A percentile compares a stretch with the other conserved stretches of the same genome.
Evolutionary conservation across 345 rosid species (phyloP).

Genomic region (Citrus unshiu): DNA sequence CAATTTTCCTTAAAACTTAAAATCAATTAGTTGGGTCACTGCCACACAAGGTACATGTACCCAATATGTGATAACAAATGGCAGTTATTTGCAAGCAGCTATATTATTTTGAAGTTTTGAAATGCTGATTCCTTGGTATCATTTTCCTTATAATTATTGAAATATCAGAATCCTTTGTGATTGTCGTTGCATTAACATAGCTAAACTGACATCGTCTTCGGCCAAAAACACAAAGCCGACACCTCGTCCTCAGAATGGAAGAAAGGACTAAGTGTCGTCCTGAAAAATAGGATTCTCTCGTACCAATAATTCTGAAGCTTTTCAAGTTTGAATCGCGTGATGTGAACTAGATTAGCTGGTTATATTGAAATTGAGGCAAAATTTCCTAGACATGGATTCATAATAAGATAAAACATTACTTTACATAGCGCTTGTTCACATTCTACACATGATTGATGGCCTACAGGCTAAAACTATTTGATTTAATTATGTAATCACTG

Average conservation of each 20-base stretch:
- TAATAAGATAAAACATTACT: constrained; percentile 19
- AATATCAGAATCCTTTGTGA: too few relatives aligned
- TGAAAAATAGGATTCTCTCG: background rate
- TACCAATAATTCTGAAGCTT: background rate
- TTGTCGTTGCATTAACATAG: too few relatives aligned
- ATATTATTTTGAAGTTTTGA: too few relatives aligned
- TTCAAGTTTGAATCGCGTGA: background rate
- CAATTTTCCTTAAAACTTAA: too few relatives aligned
- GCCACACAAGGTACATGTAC: too few relatives aligned
- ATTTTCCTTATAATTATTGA: background rate
- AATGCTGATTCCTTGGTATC: background rate
- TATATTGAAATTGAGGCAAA: background rate
- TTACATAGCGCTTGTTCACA: constrained; percentile 30
- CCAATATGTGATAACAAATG: too few relatives aligned
- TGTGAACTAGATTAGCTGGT: background rate
- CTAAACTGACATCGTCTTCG: background rate
- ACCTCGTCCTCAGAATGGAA: background rate
- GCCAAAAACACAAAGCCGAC: background rate
- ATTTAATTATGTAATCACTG: constrained; percentile 3
- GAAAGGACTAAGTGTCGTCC: background rate
- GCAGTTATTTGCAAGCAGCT: background rate
- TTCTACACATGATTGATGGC: constrained; percentile 8
- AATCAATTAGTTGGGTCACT: too few relatives aligned
- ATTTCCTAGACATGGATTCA: constrained; percentile 23
- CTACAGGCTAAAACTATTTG: constrained; percentile 3